Evolutionary conservation across 805 yeast genomes (phyloP).

Genomic region (Lipomyces sp.): DNA sequence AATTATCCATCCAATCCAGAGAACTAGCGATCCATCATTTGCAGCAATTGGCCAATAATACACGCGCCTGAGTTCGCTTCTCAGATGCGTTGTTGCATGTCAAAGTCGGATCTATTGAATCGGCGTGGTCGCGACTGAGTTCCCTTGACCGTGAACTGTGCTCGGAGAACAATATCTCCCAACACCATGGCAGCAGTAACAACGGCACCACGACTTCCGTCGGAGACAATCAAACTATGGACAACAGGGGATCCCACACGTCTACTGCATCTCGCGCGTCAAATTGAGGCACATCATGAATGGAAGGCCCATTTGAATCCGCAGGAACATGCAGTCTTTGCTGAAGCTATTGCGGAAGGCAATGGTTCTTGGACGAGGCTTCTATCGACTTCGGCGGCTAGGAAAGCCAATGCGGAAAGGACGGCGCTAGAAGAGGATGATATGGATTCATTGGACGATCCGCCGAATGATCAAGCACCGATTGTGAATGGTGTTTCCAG

Average conservation of each 20-base stretch:
- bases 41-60: background rate
- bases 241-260: conserved; percentile 38
- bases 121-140: conserved; percentile 2
- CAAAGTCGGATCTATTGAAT: conserved; percentile 8
- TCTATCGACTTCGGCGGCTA: conserved; percentile 26
- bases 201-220: conserved; percentile 1
- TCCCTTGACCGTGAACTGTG: conserved; percentile 6
- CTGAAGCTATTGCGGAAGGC: conserved; percentile 43
- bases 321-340: conserved; percentile 48
- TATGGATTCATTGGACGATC: background rate
- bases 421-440: background rate
- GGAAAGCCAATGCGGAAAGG: conserved; percentile 3
- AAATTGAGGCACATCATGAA: conserved; percentile 36
- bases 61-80: background rate
- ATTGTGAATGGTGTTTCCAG: background rate
- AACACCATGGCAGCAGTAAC: conserved; percentile 2
- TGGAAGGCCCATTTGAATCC: conserved; percentile 48
- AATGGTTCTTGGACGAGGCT: conserved; percentile 46
- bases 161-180: conserved; percentile 3
- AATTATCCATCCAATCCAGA: conserved; percentile 3
- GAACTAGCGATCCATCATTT: conserved; percentile 5
- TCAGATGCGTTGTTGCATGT: conserved; percentile 17
- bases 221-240: conserved; percentile 32
- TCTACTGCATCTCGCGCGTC: conserved; percentile 35
- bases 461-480: background rate